A percentile compares a stretch with the other conserved stretches of the same genome.
These are phyloP conservation scores for Penicillium sp. DNA, from an alignment of 2,329 filamentous ascomycete species.

Conservation along the genomic window DNA sequence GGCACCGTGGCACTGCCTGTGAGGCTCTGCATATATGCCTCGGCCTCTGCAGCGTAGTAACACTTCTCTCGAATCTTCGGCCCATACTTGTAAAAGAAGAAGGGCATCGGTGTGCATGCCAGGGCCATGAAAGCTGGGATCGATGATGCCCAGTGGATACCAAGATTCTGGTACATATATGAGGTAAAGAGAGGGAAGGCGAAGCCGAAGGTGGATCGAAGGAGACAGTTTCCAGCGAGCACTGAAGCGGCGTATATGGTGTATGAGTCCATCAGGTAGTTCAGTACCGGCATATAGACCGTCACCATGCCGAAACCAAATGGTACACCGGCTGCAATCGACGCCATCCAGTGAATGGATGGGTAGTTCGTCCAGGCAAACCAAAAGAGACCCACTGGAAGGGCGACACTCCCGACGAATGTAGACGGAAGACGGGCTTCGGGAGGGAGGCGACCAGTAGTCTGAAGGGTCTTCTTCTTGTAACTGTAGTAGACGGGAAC, in stretches of 20 bases:
- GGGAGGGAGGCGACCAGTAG: constrained; percentile 52
- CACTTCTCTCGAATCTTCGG: constrained; percentile 37
- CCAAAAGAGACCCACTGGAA: constrained; percentile 63
- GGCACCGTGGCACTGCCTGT: too few species aligned
- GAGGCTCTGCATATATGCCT: constrained; percentile 21
- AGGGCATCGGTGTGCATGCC: constrained; percentile 42
- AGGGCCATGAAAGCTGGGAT: constrained; percentile 45
- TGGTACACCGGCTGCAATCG: constrained; percentile 46
- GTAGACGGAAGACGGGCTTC: constrained; percentile 60
- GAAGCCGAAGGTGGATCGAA: constrained; percentile 10
- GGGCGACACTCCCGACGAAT: constrained; percentile 55
- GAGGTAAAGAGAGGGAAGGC: constrained; percentile 12
- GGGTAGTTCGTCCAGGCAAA: constrained; percentile 61
- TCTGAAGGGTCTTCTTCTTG: constrained; percentile 35
- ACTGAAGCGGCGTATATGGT: constrained; percentile 15
- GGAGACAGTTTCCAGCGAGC: constrained; percentile 6
- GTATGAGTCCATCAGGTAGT: constrained; percentile 15
- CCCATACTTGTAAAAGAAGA: constrained; percentile 43
- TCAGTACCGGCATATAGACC: constrained; percentile 24
- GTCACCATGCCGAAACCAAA: constrained; percentile 53
- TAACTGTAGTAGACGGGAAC: constrained; percentile 54
- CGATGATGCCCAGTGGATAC: constrained; percentile 40
- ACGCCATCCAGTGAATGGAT: constrained; percentile 51
- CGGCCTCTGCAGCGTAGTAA: constrained; percentile 38
- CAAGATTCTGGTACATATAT: constrained; percentile 11